These are phyloP conservation scores for Suillus paluster DNA, from an alignment of 768 basidiomycete genomes.

Conservation along the genomic window DNA sequence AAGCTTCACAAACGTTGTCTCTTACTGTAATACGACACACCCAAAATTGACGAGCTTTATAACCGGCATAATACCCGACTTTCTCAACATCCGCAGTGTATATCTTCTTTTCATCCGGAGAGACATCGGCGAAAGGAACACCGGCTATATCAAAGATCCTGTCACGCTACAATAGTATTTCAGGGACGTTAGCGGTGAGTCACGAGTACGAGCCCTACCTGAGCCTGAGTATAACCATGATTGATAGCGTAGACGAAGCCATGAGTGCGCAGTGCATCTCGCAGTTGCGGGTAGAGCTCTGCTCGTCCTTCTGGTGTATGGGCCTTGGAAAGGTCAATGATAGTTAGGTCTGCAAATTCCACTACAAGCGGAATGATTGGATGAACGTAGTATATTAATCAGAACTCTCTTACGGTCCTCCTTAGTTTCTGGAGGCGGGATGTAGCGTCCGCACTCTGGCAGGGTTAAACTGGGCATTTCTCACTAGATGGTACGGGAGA, in stretches of 20 bases:
- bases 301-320: slow-evolving; percentile 36
- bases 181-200: not conserved
- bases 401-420: slow-evolving; percentile 31
- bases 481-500: not conserved
- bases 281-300: slow-evolving; percentile 32
- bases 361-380: slow-evolving; percentile 22
- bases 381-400: not conserved
- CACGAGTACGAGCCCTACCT: slow-evolving; percentile 31
- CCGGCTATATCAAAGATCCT: slow-evolving; percentile 49
- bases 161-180: slow-evolving; percentile 32
- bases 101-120: slow-evolving; percentile 39
- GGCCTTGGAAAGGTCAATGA: slow-evolving; percentile 38
- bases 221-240: slow-evolving; percentile 45
- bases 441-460: slow-evolving; percentile 37
- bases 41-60: slow-evolving; percentile 59
- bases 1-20: too few relatives aligned
- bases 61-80: slow-evolving; percentile 56
- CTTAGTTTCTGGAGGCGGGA: slow-evolving; percentile 31
- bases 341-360: slow-evolving; percentile 40
- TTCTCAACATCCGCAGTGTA: slow-evolving; percentile 43
- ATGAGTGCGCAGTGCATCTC: slow-evolving; percentile 36
- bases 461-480: slow-evolving; percentile 22
- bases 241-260: slow-evolving; percentile 55
- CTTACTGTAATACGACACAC: slow-evolving; percentile 30
- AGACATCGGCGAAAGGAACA: slow-evolving; percentile 41